These are phyloP conservation scores for Arthrobotrys iridis DNA, from an alignment of 2,329 filamentous ascomycete species.

Conservation along the genomic window DNA sequence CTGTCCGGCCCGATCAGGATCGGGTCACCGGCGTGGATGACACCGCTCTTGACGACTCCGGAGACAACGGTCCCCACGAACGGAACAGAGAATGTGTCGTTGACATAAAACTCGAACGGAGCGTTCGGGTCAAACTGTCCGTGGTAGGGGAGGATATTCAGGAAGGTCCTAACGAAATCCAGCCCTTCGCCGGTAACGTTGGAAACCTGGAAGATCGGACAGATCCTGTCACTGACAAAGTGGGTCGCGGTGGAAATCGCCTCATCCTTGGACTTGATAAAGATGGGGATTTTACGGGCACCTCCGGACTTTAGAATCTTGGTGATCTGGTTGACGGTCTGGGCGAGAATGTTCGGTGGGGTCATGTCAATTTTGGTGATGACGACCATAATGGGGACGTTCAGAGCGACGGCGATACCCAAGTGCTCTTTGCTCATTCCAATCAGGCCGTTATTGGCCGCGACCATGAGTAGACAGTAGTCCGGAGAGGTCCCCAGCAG, in stretches of 20 bases:
- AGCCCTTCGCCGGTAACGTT: conserved; percentile 95
- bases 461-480: conserved; percentile 97
- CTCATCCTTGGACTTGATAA: conserved; percentile 89
- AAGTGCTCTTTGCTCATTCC: conserved; percentile 99
- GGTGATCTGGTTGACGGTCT: conserved; percentile 89
- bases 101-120: conserved; percentile 93
- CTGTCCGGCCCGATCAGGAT: conserved; percentile 91
- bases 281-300: conserved; percentile 92
- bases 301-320: conserved; percentile 94
- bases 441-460: conserved; percentile 94
- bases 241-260: conserved; percentile 93
- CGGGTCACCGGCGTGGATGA: conserved; percentile 84
- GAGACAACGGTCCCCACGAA: conserved; percentile 97
- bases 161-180: conserved; percentile 87
- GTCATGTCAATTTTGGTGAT: conserved; percentile 99
- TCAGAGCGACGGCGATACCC: conserved; percentile 90
- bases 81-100: conserved; percentile 97
- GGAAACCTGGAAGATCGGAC: conserved; percentile 96
- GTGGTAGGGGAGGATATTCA: conserved; percentile 94
- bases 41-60: conserved; percentile 79
- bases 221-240: conserved; percentile 94
- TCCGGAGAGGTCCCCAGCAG: conserved; percentile 93
- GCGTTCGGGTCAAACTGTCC: conserved; percentile 89
- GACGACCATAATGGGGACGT: conserved; percentile 97
- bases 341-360: conserved; percentile 90